These are phyloP conservation scores for Naganishia vishniacii DNA, from an alignment of 768 basidiomycete genomes.

Conservation along the genomic window DNA sequence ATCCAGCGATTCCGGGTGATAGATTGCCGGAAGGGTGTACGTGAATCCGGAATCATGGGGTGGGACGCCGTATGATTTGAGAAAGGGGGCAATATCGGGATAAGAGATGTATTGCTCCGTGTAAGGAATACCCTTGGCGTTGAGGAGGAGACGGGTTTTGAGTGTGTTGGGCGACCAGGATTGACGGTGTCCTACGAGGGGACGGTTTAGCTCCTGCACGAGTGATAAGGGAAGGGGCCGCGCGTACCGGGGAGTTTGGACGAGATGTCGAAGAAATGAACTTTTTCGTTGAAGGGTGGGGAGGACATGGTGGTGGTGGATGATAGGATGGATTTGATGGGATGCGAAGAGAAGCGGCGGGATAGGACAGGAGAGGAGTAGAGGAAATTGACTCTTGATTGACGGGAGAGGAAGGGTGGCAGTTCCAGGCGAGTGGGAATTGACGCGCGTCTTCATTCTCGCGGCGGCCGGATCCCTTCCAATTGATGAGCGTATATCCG, in stretches of 20 bases:
- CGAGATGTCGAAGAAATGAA: constrained; percentile 28
- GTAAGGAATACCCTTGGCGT: constrained; percentile 31
- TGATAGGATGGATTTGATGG: background rate
- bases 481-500: too few relatives aligned
- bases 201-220: too few relatives aligned
- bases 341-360: background rate
- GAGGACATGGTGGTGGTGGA: constrained; percentile 7
- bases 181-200: constrained; percentile 20
- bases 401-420: too few relatives aligned
- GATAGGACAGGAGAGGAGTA: background rate
- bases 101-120: constrained; percentile 30
- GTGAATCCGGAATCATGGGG: background rate
- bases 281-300: background rate
- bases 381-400: too few relatives aligned
- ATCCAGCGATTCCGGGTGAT: constrained; percentile 11
- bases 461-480: too few relatives aligned
- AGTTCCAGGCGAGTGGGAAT: too few relatives aligned
- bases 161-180: constrained; percentile 35
- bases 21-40: constrained; percentile 23
- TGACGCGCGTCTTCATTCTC: too few relatives aligned
- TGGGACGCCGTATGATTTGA: constrained; percentile 19
- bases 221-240: background rate
- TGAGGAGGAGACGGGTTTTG: constrained; percentile 30
- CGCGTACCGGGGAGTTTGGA: constrained; percentile 21
- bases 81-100: constrained; percentile 28